phyloP scores from a whole-genome alignment of 2,329 filamentous ascomycete species.

The Claviceps citrina region DNA sequence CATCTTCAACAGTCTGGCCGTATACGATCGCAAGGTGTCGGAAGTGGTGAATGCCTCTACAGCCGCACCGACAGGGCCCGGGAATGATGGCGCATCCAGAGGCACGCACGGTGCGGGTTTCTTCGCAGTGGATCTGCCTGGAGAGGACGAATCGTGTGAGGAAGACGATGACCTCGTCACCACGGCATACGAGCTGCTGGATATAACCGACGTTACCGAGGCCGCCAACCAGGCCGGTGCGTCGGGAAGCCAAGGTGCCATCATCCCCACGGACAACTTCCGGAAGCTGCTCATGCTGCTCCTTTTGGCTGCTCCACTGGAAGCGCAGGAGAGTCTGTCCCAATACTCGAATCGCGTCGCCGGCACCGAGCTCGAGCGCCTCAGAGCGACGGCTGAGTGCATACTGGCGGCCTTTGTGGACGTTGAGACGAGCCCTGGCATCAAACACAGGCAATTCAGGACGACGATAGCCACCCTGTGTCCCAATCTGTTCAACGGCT shows the following conservation, averaged over 20 bases:
- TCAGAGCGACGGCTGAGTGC: slow-evolving; percentile 46
- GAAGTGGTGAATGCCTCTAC: slow-evolving; percentile 11
- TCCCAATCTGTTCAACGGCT: slow-evolving; percentile 51
- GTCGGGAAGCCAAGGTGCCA: slow-evolving; percentile 42
- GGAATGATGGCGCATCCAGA: not conserved
- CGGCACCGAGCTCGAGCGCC: slow-evolving; percentile 38
- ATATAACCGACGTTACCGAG: slow-evolving; percentile 46
- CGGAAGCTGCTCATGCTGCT: slow-evolving; percentile 55
- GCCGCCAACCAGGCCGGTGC: slow-evolving; percentile 39
- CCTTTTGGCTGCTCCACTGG: slow-evolving; percentile 49
- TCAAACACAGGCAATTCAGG: slow-evolving; percentile 47
- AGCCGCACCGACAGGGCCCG: not conserved
- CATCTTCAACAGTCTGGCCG: slow-evolving; percentile 55
- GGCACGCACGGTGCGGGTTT: slow-evolving; percentile 23
- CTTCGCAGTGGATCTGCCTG: slow-evolving; percentile 31
- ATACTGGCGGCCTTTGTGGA: slow-evolving; percentile 52
- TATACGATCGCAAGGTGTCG: slow-evolving; percentile 47
- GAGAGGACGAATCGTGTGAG: slow-evolving; percentile 29
- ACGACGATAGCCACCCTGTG: slow-evolving; percentile 42
- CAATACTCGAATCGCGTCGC: slow-evolving; percentile 41
- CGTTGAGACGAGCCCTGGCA: slow-evolving; percentile 46
- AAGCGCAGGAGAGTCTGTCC: slow-evolving; percentile 48
- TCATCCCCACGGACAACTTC: slow-evolving; percentile 61
- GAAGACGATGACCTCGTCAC: slow-evolving; percentile 49
- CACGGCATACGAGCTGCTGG: slow-evolving; percentile 52